Base-by-base conservation (phyloP, 2,329 filamentous ascomycete genomes). In the Onygena corvina region DNA sequence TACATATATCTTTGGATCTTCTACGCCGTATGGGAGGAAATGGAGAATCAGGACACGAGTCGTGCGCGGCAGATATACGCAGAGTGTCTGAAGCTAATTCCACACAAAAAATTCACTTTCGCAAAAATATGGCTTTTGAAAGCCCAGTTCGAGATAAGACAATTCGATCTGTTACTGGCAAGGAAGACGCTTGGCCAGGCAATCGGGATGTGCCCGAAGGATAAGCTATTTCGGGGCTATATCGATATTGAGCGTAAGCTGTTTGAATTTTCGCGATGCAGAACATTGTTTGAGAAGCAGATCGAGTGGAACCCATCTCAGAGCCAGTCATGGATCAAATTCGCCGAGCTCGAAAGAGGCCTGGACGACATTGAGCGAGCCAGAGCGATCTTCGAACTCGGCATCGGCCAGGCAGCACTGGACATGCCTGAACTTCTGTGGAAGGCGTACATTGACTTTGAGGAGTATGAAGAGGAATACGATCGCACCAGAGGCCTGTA, bases 1-100 rank as follows among this genome's bases (percentile, higher is more conserved):
- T 98, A 98, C 66, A 93, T 98, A 52, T 98, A 96, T 63, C 76
- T 98, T 1, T 98, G 90, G 87, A 79, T 96, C 36, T 95, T 96
- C 69, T 98, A 96, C 66, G 92, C 92, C 7, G 71, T 95, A 14
- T 96, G 85, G 79, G 92, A 96, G 65, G 92, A 98, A 66, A 81
- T 86, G 65, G 83, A 90, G 55, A 83, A 82, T 30, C 82, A 83
- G 57, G 87, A 96, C 59, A 61, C 79, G 20, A 79, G 84, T 21
- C 79, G 92, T 38, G 86, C 90, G 16, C 78, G 84, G 14, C 86
- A 95, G 63, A 87, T 98, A 53, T 98, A 96, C 70, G 80, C 83
- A 57, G 86, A 92, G 56, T 94, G 87, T 59, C 69, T 96, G 42
- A 83, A 83, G 53, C 71, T 96, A 40, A 83, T 98, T 57, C 92